Evolutionary conservation across 495 filamentous ascomycete genomes (phyloP), one percentile per base, ranked within the genome.

Genomic region (Bryoglossum gracile): DNA sequence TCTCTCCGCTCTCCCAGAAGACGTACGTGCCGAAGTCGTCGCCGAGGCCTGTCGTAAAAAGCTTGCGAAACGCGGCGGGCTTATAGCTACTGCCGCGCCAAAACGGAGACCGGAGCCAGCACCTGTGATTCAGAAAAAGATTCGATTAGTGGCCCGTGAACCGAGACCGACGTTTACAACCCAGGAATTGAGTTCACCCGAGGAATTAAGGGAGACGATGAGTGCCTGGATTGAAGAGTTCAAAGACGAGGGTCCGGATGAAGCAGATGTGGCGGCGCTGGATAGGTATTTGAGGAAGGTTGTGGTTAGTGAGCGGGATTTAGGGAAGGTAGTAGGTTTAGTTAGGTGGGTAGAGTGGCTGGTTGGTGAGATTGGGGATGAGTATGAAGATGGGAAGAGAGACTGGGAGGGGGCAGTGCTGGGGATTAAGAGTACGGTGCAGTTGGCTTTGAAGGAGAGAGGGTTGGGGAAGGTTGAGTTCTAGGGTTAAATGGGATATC

Each of bases 1-100:
- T 65, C 79, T 95, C 25, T 78, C 83, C 10, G 88, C 87, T 17
- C 68, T 95, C 0, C 89, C 89, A 0, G 81, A 85, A 46, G 86
- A 94, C 43, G 75, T 95, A 40, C 80, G 87, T 26, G 64, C 64
- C 17, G 89, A 95, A 68, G 73, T 95, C 11, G 62, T 94, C 8
- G 80, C 74, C 4, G 82, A 95, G 56, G 80, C 87, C 48, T 71
- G 73, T 9, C 78, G 79, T 13, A 65, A 72, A 0, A 77, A 73
- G 8, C 67, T 81, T 9, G 60, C 72, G 18, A 71, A 72, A 30
- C 66, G 62, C 4, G 55, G 68, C 13, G 68, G 61, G 21, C 55
- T 73, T 54, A 37, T 61, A 46, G 22, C 53, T 50, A 23, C 55
- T 1, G 41, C 24, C 8, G 34, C 17, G 22, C 58, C 54, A 37